Evolutionary conservation across 768 basidiomycete species (phyloP), one percentile per base, ranked within the genome.

Genomic region (Mycena amicta): DNA sequence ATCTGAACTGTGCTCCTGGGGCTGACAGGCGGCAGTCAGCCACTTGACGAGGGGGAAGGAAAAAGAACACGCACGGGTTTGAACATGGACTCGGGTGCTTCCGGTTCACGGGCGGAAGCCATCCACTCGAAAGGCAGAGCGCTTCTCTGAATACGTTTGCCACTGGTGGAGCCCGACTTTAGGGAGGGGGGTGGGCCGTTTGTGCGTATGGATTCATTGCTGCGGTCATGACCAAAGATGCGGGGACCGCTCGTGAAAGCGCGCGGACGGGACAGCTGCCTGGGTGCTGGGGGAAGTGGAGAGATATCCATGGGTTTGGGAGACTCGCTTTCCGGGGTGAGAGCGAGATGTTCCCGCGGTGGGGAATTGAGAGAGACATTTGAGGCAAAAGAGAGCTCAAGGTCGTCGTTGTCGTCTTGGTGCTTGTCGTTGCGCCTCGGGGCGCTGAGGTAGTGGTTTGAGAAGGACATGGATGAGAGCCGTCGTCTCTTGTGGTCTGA

Each of bases 251-350:
- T 86, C 0, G 88, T 90, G 56, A 83, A 84, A 25, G 88, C 86
- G 52, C 87, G 83, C 3, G 88, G 85, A 25, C 89, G 83, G 33
- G 66, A 51, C 53, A 53, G 33, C 50, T 70, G 60, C 62, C 70
- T 72, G 54, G 68, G 56, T 60, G 43, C 43, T 8, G 71, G 68
- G 64, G 72, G 87, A 23, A 81, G 83, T 8, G 92, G 92, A 3
- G 91, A 93, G 47, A 93, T 88, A 67, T 93, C 91, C 92, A 93
- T 93, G 3, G 89, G 82, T 52, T 87, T 80, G 50, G 81, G 75
- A 61, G 77, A 78, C 40, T 75, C 79, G 63, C 72, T 74, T 25
- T 85, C 84, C 28, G 80, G 74, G 5, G 80, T 66, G 49, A 87
- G 74, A 33, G 74, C 71, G 53, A 78, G 65, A 51, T 75, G 68